phyloP scores from a whole-genome alignment of 2,329 filamentous ascomycete species.

The Ophiostoma himal-ulmi region DNA sequence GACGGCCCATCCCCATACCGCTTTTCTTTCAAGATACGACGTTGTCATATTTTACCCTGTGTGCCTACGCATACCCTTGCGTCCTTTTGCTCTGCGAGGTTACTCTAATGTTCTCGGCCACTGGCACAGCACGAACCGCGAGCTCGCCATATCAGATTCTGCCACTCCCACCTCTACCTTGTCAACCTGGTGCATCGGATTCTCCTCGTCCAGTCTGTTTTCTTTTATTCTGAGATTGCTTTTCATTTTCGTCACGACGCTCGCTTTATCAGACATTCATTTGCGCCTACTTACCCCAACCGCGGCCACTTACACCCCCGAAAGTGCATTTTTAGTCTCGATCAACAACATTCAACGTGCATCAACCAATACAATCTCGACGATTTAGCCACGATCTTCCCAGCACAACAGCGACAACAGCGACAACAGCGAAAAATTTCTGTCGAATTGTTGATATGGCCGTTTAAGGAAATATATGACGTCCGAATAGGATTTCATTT shows the following conservation, averaged over 20 bases:
- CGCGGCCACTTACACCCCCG: not conserved
- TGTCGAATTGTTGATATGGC: not conserved
- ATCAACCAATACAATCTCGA: not conserved
- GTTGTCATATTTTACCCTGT: not conserved
- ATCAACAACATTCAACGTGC: not conserved
- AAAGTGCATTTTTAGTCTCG: slow-evolving; percentile 3
- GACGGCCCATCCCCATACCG: not conserved
- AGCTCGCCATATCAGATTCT: not conserved
- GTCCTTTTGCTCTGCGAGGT: not conserved
- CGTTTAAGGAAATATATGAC: not conserved
- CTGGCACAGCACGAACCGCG: slow-evolving; percentile 4
- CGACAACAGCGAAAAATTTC: not conserved
- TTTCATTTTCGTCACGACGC: not conserved
- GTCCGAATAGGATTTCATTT: not conserved
- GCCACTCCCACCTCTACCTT: not conserved
- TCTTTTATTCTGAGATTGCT: not conserved
- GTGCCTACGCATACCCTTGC: not conserved
- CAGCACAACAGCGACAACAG: not conserved
- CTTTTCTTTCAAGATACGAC: not conserved
- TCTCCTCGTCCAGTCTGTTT: not conserved
- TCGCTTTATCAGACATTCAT: not conserved
- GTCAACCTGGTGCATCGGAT: not conserved
- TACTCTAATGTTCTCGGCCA: not conserved
- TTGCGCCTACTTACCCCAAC: not conserved
- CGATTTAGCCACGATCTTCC: not conserved